Evolutionary conservation across 1,284 basidiomycete species (phyloP).

Genomic region (Mrakiaceae sp.): DNA sequence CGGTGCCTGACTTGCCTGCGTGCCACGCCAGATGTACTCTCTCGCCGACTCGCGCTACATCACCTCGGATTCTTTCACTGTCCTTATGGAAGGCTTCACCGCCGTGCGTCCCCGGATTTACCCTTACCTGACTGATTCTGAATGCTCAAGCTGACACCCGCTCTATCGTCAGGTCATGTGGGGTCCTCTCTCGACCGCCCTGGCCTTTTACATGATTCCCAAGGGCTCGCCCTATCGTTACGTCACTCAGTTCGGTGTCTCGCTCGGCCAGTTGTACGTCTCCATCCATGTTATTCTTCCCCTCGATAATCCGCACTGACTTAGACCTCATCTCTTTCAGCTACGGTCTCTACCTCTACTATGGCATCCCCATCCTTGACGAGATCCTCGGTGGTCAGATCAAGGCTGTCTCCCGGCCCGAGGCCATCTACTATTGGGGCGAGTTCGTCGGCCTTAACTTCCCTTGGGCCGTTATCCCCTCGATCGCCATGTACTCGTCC

Average conservation of each 20-base stretch:
- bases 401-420: constrained; percentile 11
- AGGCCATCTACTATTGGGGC: constrained; percentile 17
- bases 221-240: constrained; percentile 9
- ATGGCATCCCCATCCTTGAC: constrained; percentile 14
- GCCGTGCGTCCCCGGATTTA: constrained; percentile 6
- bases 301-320: too few relatives aligned
- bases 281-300: too few relatives aligned
- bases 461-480: constrained; percentile 14
- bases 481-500: constrained; percentile 10
- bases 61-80: constrained; percentile 8
- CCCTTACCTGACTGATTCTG: not conserved
- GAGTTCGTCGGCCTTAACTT: constrained; percentile 17
- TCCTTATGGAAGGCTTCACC: constrained; percentile 15
- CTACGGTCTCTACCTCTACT: constrained; percentile 16
- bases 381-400: not conserved
- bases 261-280: constrained; percentile 13
- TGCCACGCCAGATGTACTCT: not conserved
- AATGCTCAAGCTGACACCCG: not conserved
- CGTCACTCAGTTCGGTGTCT: constrained; percentile 12
- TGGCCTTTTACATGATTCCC: constrained; percentile 12
- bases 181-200: constrained; percentile 15
- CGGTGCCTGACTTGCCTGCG: not conserved
- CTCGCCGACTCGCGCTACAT: constrained; percentile 14
- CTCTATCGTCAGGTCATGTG: constrained; percentile 6
- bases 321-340: too few relatives aligned